These are phyloP conservation scores for Kwoniella europaea DNA, from an alignment of 768 basidiomycete genomes.

Conservation along the genomic window DNA sequence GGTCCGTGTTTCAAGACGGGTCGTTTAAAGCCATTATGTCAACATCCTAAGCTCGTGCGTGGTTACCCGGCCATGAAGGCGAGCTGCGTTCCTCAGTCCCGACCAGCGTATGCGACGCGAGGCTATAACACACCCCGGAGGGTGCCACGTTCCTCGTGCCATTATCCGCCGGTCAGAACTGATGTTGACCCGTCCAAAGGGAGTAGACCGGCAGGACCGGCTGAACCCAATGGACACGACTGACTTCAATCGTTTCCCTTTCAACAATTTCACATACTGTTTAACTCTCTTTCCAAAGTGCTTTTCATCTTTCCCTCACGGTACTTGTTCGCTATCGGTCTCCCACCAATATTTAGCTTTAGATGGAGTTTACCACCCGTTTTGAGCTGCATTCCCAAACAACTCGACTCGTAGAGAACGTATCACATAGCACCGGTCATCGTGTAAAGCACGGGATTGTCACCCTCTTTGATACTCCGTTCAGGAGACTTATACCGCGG, in stretches of 20 bases:
- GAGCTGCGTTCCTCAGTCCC: constrained; percentile 71
- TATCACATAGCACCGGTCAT: constrained; percentile 70
- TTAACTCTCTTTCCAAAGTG: constrained; percentile 80
- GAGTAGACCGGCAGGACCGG: constrained; percentile 66
- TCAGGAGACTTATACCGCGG: constrained; percentile 79
- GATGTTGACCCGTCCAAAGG: constrained; percentile 70
- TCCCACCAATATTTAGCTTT: constrained; percentile 82
- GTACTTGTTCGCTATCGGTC: constrained; percentile 84
- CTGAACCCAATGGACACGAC: constrained; percentile 67
- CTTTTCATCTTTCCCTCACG: constrained; percentile 83
- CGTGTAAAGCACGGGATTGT: constrained; percentile 66
- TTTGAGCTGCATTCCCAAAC: constrained; percentile 85
- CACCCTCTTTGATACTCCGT: constrained; percentile 68
- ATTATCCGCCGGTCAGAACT: constrained; percentile 69
- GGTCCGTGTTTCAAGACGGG: constrained; percentile 84
- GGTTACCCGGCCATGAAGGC: constrained; percentile 64
- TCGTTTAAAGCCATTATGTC: constrained; percentile 79
- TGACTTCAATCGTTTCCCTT: constrained; percentile 78
- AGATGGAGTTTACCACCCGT: constrained; percentile 83
- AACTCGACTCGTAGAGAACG: constrained; percentile 80
- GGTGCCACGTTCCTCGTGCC: constrained; percentile 68
- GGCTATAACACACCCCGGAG: constrained; percentile 71
- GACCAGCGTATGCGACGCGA: constrained; percentile 64
- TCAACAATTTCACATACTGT: constrained; percentile 81
- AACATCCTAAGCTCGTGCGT: constrained; percentile 73